Evolutionary conservation across 768 basidiomycete species (phyloP), one percentile per base, ranked within the genome.

Genomic region (Dictyophora rubrovolvata): DNA sequence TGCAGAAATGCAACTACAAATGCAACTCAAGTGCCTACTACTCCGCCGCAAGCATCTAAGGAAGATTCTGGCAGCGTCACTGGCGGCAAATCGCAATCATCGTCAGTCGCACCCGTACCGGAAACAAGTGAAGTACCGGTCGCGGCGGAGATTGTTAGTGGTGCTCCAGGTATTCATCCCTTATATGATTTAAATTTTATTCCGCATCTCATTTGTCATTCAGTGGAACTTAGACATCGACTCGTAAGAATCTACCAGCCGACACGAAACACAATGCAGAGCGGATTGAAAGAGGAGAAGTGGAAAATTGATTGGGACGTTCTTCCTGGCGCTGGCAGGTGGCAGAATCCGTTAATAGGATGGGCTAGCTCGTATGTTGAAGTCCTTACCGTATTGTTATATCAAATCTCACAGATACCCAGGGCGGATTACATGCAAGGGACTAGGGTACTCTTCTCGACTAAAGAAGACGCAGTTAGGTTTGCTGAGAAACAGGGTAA

Each of bases 321-420:
- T 59, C 75, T 97, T n/a, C 83, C 82, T 60, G 92, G 94, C 35
- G 85, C 81, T 28, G 93, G 90, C 12, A 80, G 95, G 54, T 99
- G 95, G 95, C 93, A 97, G 79, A 99, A 98, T 68, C 91, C 92
- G 4, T 70, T 99, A 64, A 99, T 98, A 91, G 95, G 95, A 48
- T 99, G 82, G 78, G 94, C 93, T 0, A 89, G 86, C 75, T 93
- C 92, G 89, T 94, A 69, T 73, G 89, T 79, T 10, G 18, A 28
- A 28, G 14, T 42, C n/a, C 42, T 42, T 42, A 42, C 11, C 33
- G 16, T 11, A 3, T 21, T 12, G 20, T 54, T 22, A 47, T 17
- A 33, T 14, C 20, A 23, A 53, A 48, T 21, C 22, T 21, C 18
- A 9, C 9, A 21, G 42, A 2, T 28, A 34, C 48, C 17, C 61